phyloP scores from a whole-genome alignment of 139 green algal genomes.

The Chlamydomonas incerta region DNA sequence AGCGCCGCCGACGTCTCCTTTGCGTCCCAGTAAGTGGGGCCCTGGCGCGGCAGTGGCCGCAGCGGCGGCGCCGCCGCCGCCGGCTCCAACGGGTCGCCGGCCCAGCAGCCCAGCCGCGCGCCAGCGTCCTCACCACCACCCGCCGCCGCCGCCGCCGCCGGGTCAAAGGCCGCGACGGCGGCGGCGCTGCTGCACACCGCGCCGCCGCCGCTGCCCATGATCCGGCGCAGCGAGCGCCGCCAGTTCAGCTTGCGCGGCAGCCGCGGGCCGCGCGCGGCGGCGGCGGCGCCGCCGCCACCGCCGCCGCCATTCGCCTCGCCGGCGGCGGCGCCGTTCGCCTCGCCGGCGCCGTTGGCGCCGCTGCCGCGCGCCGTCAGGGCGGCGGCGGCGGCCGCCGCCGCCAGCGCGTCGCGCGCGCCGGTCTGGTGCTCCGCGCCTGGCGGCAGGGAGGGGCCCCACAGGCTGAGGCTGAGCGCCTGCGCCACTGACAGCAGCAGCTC shows the following conservation, averaged over 20 bases:
- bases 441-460: background rate
- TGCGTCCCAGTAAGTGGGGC: background rate
- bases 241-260: constrained; percentile 1
- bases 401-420: background rate
- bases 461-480: background rate
- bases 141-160: background rate
- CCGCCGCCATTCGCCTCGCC: background rate
- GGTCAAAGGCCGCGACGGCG: background rate
- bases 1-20: background rate
- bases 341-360: no score
- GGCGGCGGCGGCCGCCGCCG: background rate
- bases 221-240: constrained; percentile 1
- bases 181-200: background rate
- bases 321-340: background rate
- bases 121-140: no score
- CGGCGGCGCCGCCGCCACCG: no score
- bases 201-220: background rate
- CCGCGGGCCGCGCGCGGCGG: background rate
- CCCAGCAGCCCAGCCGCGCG: constrained; percentile 1
- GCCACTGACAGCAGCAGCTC: background rate
- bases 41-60: background rate
- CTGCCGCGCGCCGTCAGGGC: background rate
- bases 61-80: background rate
- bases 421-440: background rate
- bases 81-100: background rate